phyloP scores from a whole-genome alignment of 1,139 yeast species.

The Debaryomycetaceae sp. region DNA sequence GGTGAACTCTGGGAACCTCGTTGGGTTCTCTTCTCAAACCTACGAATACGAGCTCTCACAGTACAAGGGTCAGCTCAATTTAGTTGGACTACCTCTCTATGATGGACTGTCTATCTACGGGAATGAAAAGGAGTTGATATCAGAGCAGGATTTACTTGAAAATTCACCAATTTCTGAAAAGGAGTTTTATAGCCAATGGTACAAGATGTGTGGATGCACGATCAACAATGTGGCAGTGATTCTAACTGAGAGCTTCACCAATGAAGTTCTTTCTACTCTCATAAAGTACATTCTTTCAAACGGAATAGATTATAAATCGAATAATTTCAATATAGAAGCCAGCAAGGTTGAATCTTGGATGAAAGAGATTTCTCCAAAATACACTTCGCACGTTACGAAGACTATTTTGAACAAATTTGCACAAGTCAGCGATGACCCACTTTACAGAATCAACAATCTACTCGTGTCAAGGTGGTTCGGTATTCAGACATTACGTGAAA shows the following conservation, averaged over 20 bases:
- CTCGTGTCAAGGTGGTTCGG: slow-evolving; percentile 61
- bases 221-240: slow-evolving; percentile 32
- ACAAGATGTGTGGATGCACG: slow-evolving; percentile 54
- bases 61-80: slow-evolving; percentile 42
- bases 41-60: slow-evolving; percentile 52
- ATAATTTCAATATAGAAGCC: slow-evolving; percentile 17
- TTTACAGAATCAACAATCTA: slow-evolving; percentile 34
- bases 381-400: slow-evolving; percentile 32
- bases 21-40: slow-evolving; percentile 41
- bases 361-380: slow-evolving; percentile 9
- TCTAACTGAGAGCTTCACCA: slow-evolving; percentile 20
- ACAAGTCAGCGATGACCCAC: slow-evolving; percentile 6
- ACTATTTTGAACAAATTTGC: slow-evolving; percentile 51
- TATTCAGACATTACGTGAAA: slow-evolving; percentile 36
- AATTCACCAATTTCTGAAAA: slow-evolving; percentile 54
- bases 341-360: slow-evolving; percentile 17
- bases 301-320: slow-evolving; percentile 23
- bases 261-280: slow-evolving; percentile 37
- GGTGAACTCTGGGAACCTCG: slow-evolving; percentile 12
- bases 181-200: slow-evolving; percentile 57
- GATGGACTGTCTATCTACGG: slow-evolving; percentile 19
- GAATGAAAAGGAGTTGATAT: background rate
- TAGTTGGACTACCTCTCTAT: slow-evolving; percentile 46
- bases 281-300: slow-evolving; percentile 51
- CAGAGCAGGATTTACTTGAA: slow-evolving; percentile 35